Percentiles rank a stretch among this genome's conserved stretches.
phyloP scores from a whole-genome alignment of 768 basidiomycete genomes.

The Baorangia bicolor region DNA sequence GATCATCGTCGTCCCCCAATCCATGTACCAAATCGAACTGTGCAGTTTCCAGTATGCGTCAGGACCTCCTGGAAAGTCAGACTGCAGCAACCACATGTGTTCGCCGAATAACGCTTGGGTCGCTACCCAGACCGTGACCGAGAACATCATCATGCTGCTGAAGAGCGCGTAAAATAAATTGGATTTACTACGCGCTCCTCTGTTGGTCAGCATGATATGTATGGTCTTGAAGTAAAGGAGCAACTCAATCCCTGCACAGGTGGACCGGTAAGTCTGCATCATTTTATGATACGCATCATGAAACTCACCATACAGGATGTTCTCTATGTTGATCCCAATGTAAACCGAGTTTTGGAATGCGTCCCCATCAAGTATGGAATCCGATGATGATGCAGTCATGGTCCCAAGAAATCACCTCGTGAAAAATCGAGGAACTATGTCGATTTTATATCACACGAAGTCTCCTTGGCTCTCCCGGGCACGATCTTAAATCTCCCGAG shows the following conservation, averaged over 20 bases:
- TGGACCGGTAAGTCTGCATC: neutral
- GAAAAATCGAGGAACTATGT: neutral
- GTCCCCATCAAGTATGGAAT: neutral
- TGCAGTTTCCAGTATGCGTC: slow-evolving; percentile 29
- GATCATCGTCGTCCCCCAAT: slow-evolving; percentile 24
- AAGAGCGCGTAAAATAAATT: slow-evolving; percentile 25
- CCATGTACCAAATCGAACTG: slow-evolving; percentile 27
- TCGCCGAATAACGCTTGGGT: slow-evolving; percentile 24
- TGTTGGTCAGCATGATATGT: slow-evolving; percentile 1
- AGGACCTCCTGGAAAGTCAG: slow-evolving; percentile 36
- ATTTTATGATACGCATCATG: neutral
- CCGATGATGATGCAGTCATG: neutral
- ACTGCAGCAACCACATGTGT: slow-evolving; percentile 37
- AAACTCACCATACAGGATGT: slow-evolving; percentile 26
- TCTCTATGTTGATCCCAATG: slow-evolving; percentile 15
- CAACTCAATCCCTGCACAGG: slow-evolving; percentile 21
- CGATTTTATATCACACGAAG: slow-evolving; percentile 5
- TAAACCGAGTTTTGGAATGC: slow-evolving; percentile 15
- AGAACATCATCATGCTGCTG: slow-evolving; percentile 26
- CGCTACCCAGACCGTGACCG: slow-evolving; percentile 31
- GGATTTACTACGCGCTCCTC: slow-evolving; percentile 2
- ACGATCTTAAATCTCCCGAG: neutral
- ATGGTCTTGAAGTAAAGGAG: slow-evolving; percentile 28
- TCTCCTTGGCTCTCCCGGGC: neutral
- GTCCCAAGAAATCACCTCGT: neutral